phyloP scores from a whole-genome alignment of 768 basidiomycete genomes.

The Tylopilus cervinicoccineus region DNA sequence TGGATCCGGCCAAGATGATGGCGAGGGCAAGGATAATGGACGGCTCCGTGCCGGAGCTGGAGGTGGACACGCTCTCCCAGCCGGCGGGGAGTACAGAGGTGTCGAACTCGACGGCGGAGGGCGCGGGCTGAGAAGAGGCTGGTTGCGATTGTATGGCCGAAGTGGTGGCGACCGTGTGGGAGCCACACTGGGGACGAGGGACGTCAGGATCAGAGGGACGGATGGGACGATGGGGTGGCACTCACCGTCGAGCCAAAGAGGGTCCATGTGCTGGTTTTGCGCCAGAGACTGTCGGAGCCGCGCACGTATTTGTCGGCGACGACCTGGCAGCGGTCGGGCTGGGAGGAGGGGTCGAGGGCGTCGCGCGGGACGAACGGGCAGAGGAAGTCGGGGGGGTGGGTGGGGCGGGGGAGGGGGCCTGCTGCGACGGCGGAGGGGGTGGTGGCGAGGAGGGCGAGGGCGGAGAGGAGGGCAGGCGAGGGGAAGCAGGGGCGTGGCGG shows the following conservation, averaged over 20 bases:
- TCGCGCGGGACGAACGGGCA: slow-evolving; percentile 46
- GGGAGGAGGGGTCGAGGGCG: not conserved
- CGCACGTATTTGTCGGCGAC: slow-evolving; percentile 55
- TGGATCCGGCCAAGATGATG: slow-evolving; percentile 57
- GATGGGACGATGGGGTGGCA: slow-evolving; percentile 3
- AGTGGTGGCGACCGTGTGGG: slow-evolving; percentile 4
- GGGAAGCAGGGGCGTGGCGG: slow-evolving; percentile 31
- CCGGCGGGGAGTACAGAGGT: slow-evolving; percentile 46
- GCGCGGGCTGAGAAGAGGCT: slow-evolving; percentile 4
- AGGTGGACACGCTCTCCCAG: slow-evolving; percentile 36
- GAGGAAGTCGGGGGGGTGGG: slow-evolving; percentile 52
- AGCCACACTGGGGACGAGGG: slow-evolving; percentile 15
- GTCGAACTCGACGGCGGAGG: slow-evolving; percentile 19
- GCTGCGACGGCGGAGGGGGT: slow-evolving; percentile 44
- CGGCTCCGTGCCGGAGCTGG: slow-evolving; percentile 33
- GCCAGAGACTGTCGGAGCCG: slow-evolving; percentile 56
- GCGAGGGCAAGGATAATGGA: slow-evolving; percentile 53
- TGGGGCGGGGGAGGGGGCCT: slow-evolving; percentile 36
- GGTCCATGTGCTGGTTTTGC: slow-evolving; percentile 50
- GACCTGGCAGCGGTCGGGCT: not conserved
- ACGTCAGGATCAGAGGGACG: not conserved
- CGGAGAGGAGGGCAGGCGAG: slow-evolving; percentile 49
- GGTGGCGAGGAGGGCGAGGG: slow-evolving; percentile 54
- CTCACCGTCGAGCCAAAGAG: slow-evolving; percentile 71
- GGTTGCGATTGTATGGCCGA: not conserved